Conservation (phyloP, 1,139 yeast species). For the Yamadazyma taylorii region DNA sequence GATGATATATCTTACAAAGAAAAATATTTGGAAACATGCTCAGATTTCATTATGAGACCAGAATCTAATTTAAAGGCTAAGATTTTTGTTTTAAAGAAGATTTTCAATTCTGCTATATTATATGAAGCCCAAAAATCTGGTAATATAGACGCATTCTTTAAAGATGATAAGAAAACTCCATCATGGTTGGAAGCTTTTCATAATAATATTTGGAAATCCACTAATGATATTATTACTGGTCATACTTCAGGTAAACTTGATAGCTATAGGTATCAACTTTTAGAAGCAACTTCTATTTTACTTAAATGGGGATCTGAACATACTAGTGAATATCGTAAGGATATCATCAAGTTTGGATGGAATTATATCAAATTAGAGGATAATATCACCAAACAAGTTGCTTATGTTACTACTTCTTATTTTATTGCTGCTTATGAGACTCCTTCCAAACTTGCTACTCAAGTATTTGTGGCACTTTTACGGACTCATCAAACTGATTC, state of each 20-base stretch:
- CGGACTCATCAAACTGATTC: constrained; percentile 88
- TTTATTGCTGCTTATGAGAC: constrained; percentile 90
- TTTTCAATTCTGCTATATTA: constrained; percentile 66
- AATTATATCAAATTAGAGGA: constrained; percentile 89
- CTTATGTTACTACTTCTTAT: constrained; percentile 83
- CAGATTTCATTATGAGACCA: constrained; percentile 47
- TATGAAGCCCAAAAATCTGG: constrained; percentile 58
- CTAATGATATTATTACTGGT: constrained; percentile 52
- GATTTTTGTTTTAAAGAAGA: constrained; percentile 59
- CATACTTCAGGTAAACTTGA: constrained; percentile 74
- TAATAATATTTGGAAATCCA: constrained; percentile 70
- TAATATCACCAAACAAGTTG: constrained; percentile 85
- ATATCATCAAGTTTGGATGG: constrained; percentile 93
- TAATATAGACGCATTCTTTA: constrained; percentile 50
- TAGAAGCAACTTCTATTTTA: constrained; percentile 78
- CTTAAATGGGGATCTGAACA: constrained; percentile 66
- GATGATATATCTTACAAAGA: constrained; percentile 48
- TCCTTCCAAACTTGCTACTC: constrained; percentile 85
- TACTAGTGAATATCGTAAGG: constrained; percentile 71
- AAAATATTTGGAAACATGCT: constrained; percentile 51
- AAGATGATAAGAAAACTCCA: constrained; percentile 31
- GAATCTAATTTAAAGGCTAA: constrained; percentile 52
- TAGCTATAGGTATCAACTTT: constrained; percentile 69
- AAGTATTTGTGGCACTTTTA: constrained; percentile 85
- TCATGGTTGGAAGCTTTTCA: constrained; percentile 67